Evolutionary conservation across 176 grass and related monocot genomes (phyloP).

Genomic region (Oryza brachyantha): DNA sequence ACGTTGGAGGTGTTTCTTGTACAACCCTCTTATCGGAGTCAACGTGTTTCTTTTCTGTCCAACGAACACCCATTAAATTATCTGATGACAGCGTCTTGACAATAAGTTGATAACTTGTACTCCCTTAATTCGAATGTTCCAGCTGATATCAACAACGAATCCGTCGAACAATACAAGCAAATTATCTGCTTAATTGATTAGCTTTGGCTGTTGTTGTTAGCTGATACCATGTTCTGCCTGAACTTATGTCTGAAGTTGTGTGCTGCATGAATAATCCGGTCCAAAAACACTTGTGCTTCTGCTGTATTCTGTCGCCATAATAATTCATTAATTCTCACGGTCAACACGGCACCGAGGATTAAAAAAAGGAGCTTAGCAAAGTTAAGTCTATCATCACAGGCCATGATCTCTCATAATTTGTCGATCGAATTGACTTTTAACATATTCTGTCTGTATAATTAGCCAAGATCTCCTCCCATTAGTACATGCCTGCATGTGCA

Average conservation of each 20-base stretch:
- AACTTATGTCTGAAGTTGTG: not conserved
- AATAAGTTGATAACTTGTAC: not conserved
- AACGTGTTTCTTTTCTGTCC: not conserved
- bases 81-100: not conserved
- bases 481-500: not conserved
- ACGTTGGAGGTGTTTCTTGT: not conserved
- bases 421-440: not conserved
- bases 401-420: not conserved
- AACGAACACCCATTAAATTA: not conserved
- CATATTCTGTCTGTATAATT: not conserved
- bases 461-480: not conserved
- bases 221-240: not conserved
- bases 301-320: not conserved
- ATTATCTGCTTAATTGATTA: not conserved
- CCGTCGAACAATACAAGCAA: not conserved
- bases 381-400: not conserved
- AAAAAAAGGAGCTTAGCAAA: not conserved
- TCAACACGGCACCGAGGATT: not conserved
- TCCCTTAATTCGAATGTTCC: too few relatives aligned
- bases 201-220: not conserved
- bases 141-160: not conserved
- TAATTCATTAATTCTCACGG: not conserved
- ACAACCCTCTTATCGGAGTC: not conserved
- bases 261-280: not conserved
- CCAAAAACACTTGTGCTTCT: not conserved